Conservation (phyloP, 305 asterid genomes). For the Fraxinus latifolia region DNA sequence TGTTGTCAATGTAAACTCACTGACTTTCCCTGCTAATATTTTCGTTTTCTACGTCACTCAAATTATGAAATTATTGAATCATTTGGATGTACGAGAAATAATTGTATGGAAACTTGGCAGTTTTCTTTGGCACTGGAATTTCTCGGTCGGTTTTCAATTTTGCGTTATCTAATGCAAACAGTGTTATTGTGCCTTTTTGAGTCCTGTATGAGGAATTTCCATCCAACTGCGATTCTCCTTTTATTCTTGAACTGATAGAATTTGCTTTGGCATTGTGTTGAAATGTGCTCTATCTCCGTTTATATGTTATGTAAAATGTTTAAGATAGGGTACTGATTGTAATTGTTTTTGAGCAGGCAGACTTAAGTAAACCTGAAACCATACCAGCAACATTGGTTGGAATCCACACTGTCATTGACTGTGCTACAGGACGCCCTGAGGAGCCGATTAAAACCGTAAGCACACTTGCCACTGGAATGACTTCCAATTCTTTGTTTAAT, state of each 20-base stretch:
- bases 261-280: background rate
- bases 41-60: background rate
- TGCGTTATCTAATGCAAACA: background rate
- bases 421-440: conserved; percentile 98
- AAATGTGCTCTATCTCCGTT: background rate
- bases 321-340: conserved; percentile 18
- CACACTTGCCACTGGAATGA: conserved; percentile 11
- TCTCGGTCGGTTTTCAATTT: background rate
- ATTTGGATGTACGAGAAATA: background rate
- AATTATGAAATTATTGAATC: background rate
- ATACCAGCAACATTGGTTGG: conserved; percentile 94
- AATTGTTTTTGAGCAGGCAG: conserved; percentile 63
- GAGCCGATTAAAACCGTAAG: conserved; percentile 93
- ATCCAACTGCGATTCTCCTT: background rate
- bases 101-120: background rate
- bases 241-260: background rate
- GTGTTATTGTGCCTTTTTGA: background rate
- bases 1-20: conserved; percentile 67
- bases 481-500: conserved; percentile 5
- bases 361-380: conserved; percentile 89
- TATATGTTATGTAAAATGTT: background rate
- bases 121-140: background rate
- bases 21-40: background rate
- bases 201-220: background rate
- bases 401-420: conserved; percentile 86